Evolutionary conservation across 2,329 filamentous ascomycete species (phyloP), one percentile per base, ranked within the genome.

Genomic region (Diaporthe longicolla): DNA sequence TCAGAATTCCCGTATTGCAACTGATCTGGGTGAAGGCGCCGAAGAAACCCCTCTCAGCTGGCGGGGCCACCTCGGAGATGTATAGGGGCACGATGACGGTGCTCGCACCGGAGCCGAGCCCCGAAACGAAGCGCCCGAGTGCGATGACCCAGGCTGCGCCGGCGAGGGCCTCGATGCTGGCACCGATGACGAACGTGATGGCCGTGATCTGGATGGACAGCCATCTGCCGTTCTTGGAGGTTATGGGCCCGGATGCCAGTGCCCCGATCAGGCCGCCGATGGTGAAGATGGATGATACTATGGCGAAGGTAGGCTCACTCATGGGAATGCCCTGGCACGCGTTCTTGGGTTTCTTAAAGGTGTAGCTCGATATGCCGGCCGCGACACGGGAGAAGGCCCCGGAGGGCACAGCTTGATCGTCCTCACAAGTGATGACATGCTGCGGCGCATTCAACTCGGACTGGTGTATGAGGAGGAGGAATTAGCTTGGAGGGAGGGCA

Each of bases 21-120:
- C 95, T 95, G 80, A 98, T 92, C 82, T 99, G 96, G 0, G 97
- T 98, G 83, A 97, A 93, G 72, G 90, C 88, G 17, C 91, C 91
- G 80, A 98, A 98, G 76, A 97, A 91, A 7, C 95, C 95, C 71
- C 92, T 90, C 77, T 93, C 89, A 21, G 87, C 85, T 0, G 91
- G 91, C 5, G 96, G 97, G 0, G 95, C 93, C 35, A 98, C 90
- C 83, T 99, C 97, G 59, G 95, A 95, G 78, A 99, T 95, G 85
- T 97, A 99, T 26, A 99, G 90, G 0, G 97, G 97, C 3, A 97
- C 95, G 48, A 98, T 94, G 26, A 99, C 97, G 3, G 97, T 96
- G 1, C 95, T 91, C 3, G 95, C 94, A 29, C 97, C 97, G 8
- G 95, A 95, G 9, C 94, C 95, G 1, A 97, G 81, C 15, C 97